These are phyloP conservation scores for Zygosaccharomyces kombuchaensis DNA, from an alignment of 805 yeast genomes.

Conservation along the genomic window DNA sequence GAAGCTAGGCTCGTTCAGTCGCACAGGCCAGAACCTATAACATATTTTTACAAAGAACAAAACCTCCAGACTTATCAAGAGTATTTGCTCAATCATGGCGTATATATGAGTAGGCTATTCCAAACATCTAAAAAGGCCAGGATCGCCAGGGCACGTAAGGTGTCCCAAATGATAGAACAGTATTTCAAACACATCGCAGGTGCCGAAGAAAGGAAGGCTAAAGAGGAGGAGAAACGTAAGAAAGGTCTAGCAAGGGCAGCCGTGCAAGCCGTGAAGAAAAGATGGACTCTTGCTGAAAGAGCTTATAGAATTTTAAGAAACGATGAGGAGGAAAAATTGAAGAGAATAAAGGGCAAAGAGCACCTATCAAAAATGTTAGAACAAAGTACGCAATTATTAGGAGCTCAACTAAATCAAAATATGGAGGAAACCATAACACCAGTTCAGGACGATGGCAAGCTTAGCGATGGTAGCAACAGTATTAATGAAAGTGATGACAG, in stretches of 20 bases:
- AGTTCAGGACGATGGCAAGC: conserved; percentile 5
- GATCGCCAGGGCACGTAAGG: conserved; percentile 61
- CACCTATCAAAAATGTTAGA: conserved; percentile 84
- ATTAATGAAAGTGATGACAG: conserved; percentile 5
- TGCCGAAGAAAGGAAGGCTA: conserved; percentile 76
- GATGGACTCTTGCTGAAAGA: conserved; percentile 88
- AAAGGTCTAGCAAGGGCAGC: conserved; percentile 73
- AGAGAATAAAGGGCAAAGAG: conserved; percentile 76
- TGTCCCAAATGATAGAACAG: conserved; percentile 77
- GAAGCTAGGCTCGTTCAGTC: conserved; percentile 35
- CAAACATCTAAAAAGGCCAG: conserved; percentile 61
- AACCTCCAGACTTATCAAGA: conserved; percentile 57
- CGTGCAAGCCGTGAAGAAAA: conserved; percentile 76
- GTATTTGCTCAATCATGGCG: conserved; percentile 71
- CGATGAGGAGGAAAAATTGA: conserved; percentile 72
- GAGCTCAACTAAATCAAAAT: conserved; percentile 63
- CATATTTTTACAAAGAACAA: conserved; percentile 34
- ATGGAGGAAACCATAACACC: conserved; percentile 22
- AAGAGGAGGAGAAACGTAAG: conserved; percentile 69
- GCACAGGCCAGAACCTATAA: conserved; percentile 47
- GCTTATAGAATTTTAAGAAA: conserved; percentile 70
- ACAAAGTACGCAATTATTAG: conserved; percentile 84
- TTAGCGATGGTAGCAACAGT: conserved; percentile 16
- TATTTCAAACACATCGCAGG: conserved; percentile 85
- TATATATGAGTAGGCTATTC: conserved; percentile 63